Evolutionary conservation across 2,329 filamentous ascomycete genomes (phyloP).

Genomic region (Fusarium denticulatum): DNA sequence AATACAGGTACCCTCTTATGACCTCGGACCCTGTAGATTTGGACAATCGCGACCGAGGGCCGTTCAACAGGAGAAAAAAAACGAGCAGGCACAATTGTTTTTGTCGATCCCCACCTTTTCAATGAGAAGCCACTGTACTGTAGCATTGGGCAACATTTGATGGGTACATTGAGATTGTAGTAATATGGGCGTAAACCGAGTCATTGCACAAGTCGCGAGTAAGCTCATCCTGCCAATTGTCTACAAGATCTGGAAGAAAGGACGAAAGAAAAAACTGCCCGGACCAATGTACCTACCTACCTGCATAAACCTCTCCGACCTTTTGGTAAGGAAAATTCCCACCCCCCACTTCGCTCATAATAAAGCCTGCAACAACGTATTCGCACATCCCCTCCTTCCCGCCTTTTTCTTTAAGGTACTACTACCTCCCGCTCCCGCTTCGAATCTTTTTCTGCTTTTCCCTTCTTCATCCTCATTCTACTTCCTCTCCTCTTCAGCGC

Average conservation of each 20-base stretch:
- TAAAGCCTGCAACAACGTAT: constrained; percentile 42
- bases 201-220: constrained; percentile 18
- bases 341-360: constrained; percentile 38
- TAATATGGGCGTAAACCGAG: not conserved
- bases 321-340: constrained; percentile 29
- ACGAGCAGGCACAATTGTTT: constrained; percentile 9
- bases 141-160: constrained; percentile 16
- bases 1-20: constrained; percentile 29
- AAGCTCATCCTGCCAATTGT: not conserved
- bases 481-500: constrained; percentile 22
- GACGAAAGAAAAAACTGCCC: constrained; percentile 1
- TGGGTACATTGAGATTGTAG: constrained; percentile 7
- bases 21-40: constrained; percentile 15
- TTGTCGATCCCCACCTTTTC: constrained; percentile 13
- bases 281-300: not conserved
- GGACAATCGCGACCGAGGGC: constrained; percentile 34
- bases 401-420: constrained; percentile 41
- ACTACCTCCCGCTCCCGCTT: constrained; percentile 45
- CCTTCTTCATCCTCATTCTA: constrained; percentile 34
- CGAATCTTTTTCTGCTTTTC: constrained; percentile 43
- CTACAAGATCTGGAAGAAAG: not conserved
- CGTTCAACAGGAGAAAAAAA: constrained; percentile 26
- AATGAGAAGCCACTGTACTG: constrained; percentile 7
- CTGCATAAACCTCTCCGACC: constrained; percentile 14
- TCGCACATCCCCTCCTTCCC: constrained; percentile 44